Evolutionary conservation across 2,329 filamentous ascomycete genomes (phyloP), one percentile per base, ranked within the genome.

Genomic region (Pestalotiopsis sp.): DNA sequence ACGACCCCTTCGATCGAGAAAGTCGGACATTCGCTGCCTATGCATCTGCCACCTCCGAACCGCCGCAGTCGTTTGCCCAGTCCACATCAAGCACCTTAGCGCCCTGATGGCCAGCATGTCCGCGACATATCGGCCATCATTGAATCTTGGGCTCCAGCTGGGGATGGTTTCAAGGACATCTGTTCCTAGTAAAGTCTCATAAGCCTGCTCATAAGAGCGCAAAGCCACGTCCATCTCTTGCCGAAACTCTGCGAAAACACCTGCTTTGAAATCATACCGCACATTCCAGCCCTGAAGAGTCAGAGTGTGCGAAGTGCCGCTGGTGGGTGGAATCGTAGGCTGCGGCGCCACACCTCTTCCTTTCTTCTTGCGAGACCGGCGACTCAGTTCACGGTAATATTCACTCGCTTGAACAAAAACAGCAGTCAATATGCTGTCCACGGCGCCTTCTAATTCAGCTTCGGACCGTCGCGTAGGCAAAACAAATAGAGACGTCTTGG

Each of bases 371-470:
- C 95, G 90, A 11, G 92, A 87, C 83, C 97, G 95, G 69, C 97
- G 95, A n/a, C 94, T 94, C 13, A 98, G 86, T 74, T 99, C 95
- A 60, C 95, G 88, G 79, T 98, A 98, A 80, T 98, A 97, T 75
- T 99, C 96, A 60, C 95, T 83, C 23, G 93, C 90, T 23, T 90
- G 85, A 1, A 91, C 89, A 69, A 95, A 94, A 59, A 98, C 80
- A 1, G 91, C 87, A 2, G 88, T 84, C 61, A 98, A 84, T 56
- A 97, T 88, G 65, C 88, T 92, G 67, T 91, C 89, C 0, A 92
- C 90, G 72, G 95, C 94, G 7, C 90, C 88, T 70, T 90, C 87
- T 25, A 97, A 82, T 76, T 97, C 94, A 1, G 88, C 86, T 2
- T 86, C 82, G 4, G 93, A 92, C 7, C 91, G 90, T 73, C 91